phyloP scores from a whole-genome alignment of 441 rosid species.

The Isatis lusitanica region DNA sequence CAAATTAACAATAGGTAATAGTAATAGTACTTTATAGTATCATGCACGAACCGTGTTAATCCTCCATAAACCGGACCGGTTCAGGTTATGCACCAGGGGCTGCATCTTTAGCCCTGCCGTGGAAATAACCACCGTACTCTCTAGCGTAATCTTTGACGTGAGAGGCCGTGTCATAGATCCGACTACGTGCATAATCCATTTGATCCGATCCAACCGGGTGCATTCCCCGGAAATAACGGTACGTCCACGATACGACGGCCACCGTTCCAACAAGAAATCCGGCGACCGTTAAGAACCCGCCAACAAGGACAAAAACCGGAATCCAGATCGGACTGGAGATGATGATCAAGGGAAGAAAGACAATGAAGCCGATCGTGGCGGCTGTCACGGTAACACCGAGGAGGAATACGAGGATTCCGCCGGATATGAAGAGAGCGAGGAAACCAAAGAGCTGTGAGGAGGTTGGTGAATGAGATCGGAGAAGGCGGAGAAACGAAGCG shows the following conservation, averaged over 20 bases:
- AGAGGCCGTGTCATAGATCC: slow-evolving; percentile 78
- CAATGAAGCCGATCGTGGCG: slow-evolving; percentile 44
- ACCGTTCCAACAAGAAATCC: slow-evolving; percentile 49
- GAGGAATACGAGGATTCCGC: slow-evolving; percentile 64
- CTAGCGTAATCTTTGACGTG: slow-evolving; percentile 83
- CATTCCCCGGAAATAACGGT: slow-evolving; percentile 64
- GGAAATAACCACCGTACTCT: slow-evolving; percentile 82
- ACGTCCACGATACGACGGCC: slow-evolving; percentile 59
- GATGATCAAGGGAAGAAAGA: slow-evolving; percentile 60
- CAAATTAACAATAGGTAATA: slow-evolving; percentile 6
- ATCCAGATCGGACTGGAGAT: slow-evolving; percentile 75
- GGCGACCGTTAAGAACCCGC: slow-evolving; percentile 49
- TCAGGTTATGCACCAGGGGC: slow-evolving; percentile 82
- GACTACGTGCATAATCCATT: slow-evolving; percentile 65
- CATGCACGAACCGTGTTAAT: slow-evolving; percentile 5
- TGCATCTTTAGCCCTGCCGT: slow-evolving; percentile 78
- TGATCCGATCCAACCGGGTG: slow-evolving; percentile 72
- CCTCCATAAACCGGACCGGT: neutral
- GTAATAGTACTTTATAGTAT: neutral
- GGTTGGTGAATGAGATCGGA: slow-evolving; percentile 57
- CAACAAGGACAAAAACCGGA: slow-evolving; percentile 44
- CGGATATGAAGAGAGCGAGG: slow-evolving; percentile 57
- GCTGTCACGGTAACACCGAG: slow-evolving; percentile 53
- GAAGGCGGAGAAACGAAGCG: slow-evolving; percentile 42
- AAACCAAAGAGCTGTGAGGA: slow-evolving; percentile 62